phyloP scores from a whole-genome alignment of 225 moss, liverwort and hornwort genomes.

The Pleurozium schreberi region DNA sequence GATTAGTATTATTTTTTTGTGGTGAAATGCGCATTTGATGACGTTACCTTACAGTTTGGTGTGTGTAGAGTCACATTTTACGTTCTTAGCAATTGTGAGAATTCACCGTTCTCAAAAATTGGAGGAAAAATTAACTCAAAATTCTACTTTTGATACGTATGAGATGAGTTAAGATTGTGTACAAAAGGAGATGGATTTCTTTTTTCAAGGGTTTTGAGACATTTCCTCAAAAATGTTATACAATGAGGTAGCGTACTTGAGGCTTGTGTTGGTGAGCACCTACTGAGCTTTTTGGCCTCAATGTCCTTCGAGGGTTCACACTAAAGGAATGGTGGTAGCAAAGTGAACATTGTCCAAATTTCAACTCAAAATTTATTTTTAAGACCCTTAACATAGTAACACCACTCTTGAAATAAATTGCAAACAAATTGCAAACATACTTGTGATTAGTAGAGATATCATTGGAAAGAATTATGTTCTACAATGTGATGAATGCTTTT shows the following conservation, averaged over 20 bases:
- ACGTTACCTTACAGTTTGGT: neutral
- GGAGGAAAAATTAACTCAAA: neutral
- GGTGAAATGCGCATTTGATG: neutral
- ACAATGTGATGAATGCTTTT: neutral
- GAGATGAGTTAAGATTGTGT: neutral
- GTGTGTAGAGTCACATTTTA: neutral
- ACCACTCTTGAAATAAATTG: neutral
- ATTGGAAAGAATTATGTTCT: accelerated
- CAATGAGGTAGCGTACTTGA: neutral
- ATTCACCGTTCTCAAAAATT: neutral
- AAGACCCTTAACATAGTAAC: neutral
- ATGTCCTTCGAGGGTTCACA: accelerated
- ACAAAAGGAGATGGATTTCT: neutral
- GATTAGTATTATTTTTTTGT: too few species aligned
- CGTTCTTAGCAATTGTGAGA: neutral
- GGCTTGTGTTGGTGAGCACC: neutral
- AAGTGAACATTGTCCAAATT: neutral
- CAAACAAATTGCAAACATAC: neutral
- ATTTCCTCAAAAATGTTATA: neutral
- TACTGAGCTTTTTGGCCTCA: too few species aligned
- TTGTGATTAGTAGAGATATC: accelerated
- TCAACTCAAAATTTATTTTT: neutral
- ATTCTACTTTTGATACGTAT: neutral
- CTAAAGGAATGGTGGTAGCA: neutral
- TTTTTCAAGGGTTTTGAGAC: neutral